Evolutionary conservation across 768 basidiomycete genomes (phyloP), one percentile per base, ranked within the genome.

Genomic region (Albatrellus ellisii): DNA sequence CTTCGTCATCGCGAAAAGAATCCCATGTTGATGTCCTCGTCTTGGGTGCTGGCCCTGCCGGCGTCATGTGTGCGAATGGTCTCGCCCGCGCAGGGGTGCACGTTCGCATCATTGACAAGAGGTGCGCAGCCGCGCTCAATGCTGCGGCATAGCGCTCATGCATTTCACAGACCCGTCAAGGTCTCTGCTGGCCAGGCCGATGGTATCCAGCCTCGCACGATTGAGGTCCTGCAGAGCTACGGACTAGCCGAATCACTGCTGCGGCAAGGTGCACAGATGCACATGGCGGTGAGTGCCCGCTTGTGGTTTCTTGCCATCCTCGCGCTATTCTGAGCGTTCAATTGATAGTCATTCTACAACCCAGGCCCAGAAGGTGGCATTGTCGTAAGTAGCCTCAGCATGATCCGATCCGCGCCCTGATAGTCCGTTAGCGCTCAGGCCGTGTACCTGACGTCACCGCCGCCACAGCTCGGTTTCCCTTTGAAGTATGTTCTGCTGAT

Each of bases 1-100:
- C 24, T 17, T 9, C 21, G 24, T 9, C 43, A 26, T 35, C 43
- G 4, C 25, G 48, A 8, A 60, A 54, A 40, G 61, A 65, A 45
- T 62, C 62, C n/a, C 46, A 60, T 1, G 67, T 75, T 41, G 76
- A 79, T 53, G 76, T 78, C 15, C 64, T 79, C 46, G 58, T 79
- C 39, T 62, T 78, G 44, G 77, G 77, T 18, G 77, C 77, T 4
- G 77, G 76, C 6, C 70, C 70, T 3, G 62, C 68, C 1, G 74
- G 83, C 2, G 56, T 84, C 3, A 82, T 86, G 79, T 78, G 75
- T 45, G 73, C 72, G 20, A 76, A 78, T 53, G 77, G 69, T 2
- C 65, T 82, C 26, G 69, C 65, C 7, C 66, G 54, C 32, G 72
- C 74, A 6, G 77, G 77, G 0, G 59, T 80, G 26, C 66, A 69